Conservation (phyloP, 2,329 filamentous ascomycete genomes). For the Aaosphaeria pasadenensis region DNA sequence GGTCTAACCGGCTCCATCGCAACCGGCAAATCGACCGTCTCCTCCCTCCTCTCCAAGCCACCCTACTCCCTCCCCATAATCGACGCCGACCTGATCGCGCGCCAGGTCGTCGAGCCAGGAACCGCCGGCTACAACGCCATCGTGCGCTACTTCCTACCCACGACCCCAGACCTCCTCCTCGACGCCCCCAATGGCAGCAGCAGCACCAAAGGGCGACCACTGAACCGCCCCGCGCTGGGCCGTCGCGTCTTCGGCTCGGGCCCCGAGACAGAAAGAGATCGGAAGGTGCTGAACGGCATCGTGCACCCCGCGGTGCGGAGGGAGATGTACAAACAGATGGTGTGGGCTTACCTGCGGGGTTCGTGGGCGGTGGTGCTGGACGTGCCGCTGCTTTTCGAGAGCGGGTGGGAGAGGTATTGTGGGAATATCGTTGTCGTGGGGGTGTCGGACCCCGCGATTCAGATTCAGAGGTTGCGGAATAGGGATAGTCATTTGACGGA, state of each 20-base stretch:
- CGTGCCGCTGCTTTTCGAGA: conserved; percentile 89
- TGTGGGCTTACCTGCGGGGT: conserved; percentile 71
- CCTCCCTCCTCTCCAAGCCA: conserved; percentile 70
- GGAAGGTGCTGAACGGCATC: conserved; percentile 79
- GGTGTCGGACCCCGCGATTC: conserved; percentile 73
- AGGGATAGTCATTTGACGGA: conserved; percentile 74
- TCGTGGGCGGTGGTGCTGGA: conserved; percentile 90
- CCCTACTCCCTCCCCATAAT: conserved; percentile 88
- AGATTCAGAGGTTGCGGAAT: conserved; percentile 74
- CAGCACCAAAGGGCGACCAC: conserved; percentile 62
- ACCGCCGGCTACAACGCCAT: conserved; percentile 81
- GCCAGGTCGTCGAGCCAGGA: conserved; percentile 91
- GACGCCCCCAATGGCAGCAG: conserved; percentile 38
- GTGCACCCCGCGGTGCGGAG: conserved; percentile 86
- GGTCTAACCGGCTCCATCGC: conserved; percentile 96
- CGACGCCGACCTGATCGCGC: conserved; percentile 89
- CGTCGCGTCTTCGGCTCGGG: conserved; percentile 80
- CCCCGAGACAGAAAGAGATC: conserved; percentile 66
- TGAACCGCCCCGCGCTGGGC: conserved; percentile 85
- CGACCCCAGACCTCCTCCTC: conserved; percentile 81
- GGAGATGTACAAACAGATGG: conserved; percentile 74
- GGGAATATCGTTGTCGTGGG: conserved; percentile 84
- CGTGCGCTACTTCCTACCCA: conserved; percentile 73
- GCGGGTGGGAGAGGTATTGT: conserved; percentile 78
- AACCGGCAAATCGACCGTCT: conserved; percentile 96